These are phyloP conservation scores for Solioccasus polychromus DNA, from an alignment of 768 basidiomycete genomes.

Conservation along the genomic window DNA sequence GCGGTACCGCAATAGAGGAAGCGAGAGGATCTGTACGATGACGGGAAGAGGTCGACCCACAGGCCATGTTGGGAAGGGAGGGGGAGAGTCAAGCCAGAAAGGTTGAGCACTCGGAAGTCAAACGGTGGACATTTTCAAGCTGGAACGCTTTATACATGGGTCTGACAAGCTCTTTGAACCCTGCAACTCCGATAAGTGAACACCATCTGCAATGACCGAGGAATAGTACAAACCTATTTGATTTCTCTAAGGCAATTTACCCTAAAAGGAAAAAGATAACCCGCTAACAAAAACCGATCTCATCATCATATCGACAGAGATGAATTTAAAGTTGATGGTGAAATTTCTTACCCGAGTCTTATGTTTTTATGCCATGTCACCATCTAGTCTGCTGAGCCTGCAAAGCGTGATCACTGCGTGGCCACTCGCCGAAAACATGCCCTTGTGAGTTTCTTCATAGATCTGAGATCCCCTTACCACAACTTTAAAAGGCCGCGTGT, in stretches of 20 bases:
- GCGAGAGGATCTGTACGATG: slow-evolving; percentile 16
- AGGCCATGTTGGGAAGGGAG: slow-evolving; percentile 18
- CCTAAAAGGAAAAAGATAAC: slow-evolving; percentile 26
- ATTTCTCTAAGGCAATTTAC: slow-evolving; percentile 25
- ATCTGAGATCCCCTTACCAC: slow-evolving; percentile 27
- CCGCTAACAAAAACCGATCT: slow-evolving; percentile 22
- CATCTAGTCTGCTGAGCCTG: slow-evolving; percentile 22
- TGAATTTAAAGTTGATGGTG: slow-evolving; percentile 26
- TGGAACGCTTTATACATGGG: slow-evolving; percentile 32
- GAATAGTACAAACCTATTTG: slow-evolving; percentile 29
- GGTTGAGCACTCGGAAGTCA: slow-evolving; percentile 20
- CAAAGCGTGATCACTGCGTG: slow-evolving; percentile 28
- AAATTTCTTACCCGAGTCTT: slow-evolving; percentile 26
- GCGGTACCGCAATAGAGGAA: slow-evolving; percentile 13
- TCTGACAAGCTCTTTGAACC: slow-evolving; percentile 23
- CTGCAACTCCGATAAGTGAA: slow-evolving; percentile 32
- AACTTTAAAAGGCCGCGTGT: slow-evolving; percentile 28
- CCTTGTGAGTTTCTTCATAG: slow-evolving; percentile 26
- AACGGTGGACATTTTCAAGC: slow-evolving; percentile 25
- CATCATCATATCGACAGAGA: slow-evolving; percentile 23
- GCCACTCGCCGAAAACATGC: slow-evolving; percentile 23
- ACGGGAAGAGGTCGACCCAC: slow-evolving; percentile 18
- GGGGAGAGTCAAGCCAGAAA: slow-evolving; percentile 6
- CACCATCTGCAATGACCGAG: slow-evolving; percentile 29
- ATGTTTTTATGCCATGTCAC: slow-evolving; percentile 27